Evolutionary conservation across 306 rosid genomes (phyloP).

Genomic region (Pyrus bretschneideri): DNA sequence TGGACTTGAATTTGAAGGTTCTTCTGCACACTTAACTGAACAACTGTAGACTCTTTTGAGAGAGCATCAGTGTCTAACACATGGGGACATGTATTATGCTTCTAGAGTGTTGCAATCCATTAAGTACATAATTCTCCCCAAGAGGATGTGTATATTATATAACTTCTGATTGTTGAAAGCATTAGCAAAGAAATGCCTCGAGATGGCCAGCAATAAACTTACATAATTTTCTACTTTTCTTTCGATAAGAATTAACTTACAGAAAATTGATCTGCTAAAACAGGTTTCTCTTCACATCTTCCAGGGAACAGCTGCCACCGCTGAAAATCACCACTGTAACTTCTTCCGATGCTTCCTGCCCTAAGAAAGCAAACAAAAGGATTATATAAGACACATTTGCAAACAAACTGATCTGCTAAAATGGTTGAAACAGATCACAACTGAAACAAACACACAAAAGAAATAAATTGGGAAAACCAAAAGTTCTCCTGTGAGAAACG

Average conservation of each 20-base stretch:
- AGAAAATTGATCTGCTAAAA: constrained; percentile 89
- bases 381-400: not conserved
- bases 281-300: constrained; percentile 71
- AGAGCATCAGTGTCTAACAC: not conserved
- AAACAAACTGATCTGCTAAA: not conserved
- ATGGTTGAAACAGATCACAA: constrained; percentile 1
- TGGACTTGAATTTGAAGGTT: not conserved
- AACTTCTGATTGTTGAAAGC: not conserved
- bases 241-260: constrained; percentile 35
- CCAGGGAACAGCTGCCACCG: constrained; percentile 83
- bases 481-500: not conserved
- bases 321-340: constrained; percentile 82
- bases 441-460: not conserved
- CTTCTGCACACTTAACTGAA: not conserved
- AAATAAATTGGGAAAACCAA: constrained; percentile 4
- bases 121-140: not conserved
- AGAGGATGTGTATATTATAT: not conserved
- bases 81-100: not conserved
- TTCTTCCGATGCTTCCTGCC: constrained; percentile 91
- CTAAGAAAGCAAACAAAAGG: constrained; percentile 29
- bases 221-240: constrained; percentile 22
- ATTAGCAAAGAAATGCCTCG: constrained; percentile 11
- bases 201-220: constrained; percentile 25
- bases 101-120: not conserved
- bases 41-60: not conserved